These are phyloP conservation scores for Calonectria leucothoes DNA, from an alignment of 2,329 filamentous ascomycete genomes.

Conservation along the genomic window DNA sequence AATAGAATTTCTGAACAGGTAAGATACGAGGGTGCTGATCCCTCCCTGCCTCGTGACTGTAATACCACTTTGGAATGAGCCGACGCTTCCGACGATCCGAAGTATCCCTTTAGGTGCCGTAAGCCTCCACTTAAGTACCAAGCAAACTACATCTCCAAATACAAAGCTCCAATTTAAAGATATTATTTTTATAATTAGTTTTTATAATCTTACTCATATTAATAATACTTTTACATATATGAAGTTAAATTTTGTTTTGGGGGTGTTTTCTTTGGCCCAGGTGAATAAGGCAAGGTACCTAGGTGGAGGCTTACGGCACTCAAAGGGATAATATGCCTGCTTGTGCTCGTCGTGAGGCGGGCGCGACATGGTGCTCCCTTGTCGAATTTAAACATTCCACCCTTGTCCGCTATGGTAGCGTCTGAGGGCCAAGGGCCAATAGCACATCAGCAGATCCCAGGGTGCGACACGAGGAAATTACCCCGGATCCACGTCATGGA, in stretches of 20 bases:
- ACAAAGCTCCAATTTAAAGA: no score
- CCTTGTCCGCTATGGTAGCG: neutral
- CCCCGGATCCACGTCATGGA: neutral
- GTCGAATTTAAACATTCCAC: neutral
- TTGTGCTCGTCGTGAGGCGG: neutral
- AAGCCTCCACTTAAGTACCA: no score
- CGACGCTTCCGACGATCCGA: neutral
- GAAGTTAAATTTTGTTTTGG: no score
- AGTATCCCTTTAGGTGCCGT: no score
- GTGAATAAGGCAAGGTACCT: no score
- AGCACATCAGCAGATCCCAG: neutral
- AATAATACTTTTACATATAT: no score
- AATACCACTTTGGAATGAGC: neutral
- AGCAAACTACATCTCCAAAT: no score
- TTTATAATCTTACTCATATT: no score
- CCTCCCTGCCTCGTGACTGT: neutral
- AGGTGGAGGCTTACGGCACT: no score
- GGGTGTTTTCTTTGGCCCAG: no score
- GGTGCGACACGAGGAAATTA: neutral
- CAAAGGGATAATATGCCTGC: no score
- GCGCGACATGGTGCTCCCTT: neutral
- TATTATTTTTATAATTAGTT: no score
- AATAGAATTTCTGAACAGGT: neutral
- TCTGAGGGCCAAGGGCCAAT: neutral
- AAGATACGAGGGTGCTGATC: neutral